phyloP scores from a whole-genome alignment of 257 asterid genomes.

The Paulownia fortunei region DNA sequence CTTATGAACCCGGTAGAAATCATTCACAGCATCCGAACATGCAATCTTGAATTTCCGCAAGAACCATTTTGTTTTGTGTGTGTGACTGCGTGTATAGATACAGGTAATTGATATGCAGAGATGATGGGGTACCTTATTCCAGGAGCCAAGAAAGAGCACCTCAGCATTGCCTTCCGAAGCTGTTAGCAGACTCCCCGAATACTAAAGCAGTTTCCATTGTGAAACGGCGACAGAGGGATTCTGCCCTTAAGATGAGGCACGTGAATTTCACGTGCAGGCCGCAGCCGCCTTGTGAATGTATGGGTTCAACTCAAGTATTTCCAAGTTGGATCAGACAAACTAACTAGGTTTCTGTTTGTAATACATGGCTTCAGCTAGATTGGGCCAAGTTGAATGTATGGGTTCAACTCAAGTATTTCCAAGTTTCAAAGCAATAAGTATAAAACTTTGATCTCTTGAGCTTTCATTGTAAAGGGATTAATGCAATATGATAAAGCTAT shows the following conservation, averaged over 20 bases:
- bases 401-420: not conserved
- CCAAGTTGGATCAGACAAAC: not conserved
- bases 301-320: too few relatives aligned
- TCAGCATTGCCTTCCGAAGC: conserved; percentile 44
- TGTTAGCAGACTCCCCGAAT: conserved; percentile 1
- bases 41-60: conserved; percentile 1
- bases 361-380: not conserved
- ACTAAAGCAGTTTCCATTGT: not conserved
- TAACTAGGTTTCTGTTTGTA: not conserved
- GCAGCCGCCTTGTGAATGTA: not conserved
- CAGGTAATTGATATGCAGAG: not conserved
- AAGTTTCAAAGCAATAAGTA: too few relatives aligned
- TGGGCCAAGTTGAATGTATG: not conserved
- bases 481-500: too few relatives aligned
- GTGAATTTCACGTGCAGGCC: conserved; percentile 19
- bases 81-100: not conserved
- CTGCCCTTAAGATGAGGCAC: conserved; percentile 17
- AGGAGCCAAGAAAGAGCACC: conserved; percentile 50
- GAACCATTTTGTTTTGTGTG: not conserved
- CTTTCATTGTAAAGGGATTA: too few relatives aligned
- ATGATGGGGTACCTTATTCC: conserved; percentile 43
- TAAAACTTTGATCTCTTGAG: too few relatives aligned
- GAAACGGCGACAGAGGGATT: conserved; percentile 18
- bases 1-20: not conserved
- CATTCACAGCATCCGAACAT: not conserved